Evolutionary conservation across 2,329 filamentous ascomycete genomes (phyloP).

Genomic region (Ceratocystis colombiana): DNA sequence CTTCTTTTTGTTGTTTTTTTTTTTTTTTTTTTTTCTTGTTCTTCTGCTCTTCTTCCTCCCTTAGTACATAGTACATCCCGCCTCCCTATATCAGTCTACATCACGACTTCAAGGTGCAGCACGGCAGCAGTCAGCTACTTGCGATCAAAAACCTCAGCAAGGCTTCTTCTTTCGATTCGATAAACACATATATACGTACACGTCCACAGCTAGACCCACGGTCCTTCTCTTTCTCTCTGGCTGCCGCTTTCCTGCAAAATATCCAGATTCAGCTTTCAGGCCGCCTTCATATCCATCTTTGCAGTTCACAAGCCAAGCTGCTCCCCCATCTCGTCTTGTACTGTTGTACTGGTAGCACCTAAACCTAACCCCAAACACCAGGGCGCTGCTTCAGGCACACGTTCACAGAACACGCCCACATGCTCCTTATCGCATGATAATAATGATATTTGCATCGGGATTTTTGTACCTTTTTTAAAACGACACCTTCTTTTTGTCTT

Average conservation of each 20-base stretch:
- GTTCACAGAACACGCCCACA: too few species aligned
- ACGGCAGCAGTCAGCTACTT: background rate
- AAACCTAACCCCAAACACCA: background rate
- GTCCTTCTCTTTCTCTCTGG: background rate
- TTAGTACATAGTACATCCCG: too few species aligned
- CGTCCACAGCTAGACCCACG: background rate
- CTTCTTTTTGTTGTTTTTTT: too few species aligned
- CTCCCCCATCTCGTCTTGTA: background rate
- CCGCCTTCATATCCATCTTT: background rate
- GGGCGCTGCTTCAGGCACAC: constrained; percentile 6
- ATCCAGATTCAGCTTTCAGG: constrained; percentile 8
- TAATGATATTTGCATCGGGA: constrained; percentile 9
- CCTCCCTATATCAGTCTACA: background rate
- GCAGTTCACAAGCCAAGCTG: background rate
- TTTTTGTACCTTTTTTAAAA: constrained; percentile 5
- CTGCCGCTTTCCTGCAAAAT: background rate
- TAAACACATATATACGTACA: too few species aligned
- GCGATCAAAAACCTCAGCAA: background rate
- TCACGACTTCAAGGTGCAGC: background rate
- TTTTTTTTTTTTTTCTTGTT: background rate
- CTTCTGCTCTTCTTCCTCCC: background rate
- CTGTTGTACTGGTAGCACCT: constrained; percentile 7
- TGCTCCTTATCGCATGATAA: constrained; percentile 15
- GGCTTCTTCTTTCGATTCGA: background rate
- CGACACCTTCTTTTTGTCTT: constrained; percentile 6